Conservation (phyloP, 148 eudicot genomes). For the Camellia sinensis region DNA sequence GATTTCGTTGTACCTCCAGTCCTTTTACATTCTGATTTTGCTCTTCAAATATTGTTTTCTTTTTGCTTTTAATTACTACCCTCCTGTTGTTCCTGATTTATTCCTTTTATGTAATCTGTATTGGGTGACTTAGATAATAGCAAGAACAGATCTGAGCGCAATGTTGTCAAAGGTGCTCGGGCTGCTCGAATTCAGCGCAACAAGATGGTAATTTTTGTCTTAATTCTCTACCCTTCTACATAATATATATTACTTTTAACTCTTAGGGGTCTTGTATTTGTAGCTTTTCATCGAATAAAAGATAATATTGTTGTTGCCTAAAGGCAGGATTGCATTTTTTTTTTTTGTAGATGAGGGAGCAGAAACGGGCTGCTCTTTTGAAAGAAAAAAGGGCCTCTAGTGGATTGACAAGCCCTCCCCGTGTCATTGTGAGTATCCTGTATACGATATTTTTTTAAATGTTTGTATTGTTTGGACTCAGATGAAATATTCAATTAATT, state of each 20-base stretch:
- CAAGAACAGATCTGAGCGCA: constrained; percentile 50
- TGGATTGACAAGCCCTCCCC: constrained; percentile 76
- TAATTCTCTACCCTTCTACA: background rate
- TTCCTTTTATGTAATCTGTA: background rate
- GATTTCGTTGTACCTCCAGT: background rate
- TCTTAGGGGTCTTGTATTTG: background rate
- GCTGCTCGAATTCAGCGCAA: constrained; percentile 74
- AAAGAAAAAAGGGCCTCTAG: constrained; percentile 68
- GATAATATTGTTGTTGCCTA: background rate
- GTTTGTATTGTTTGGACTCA: background rate
- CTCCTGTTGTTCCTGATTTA: background rate
- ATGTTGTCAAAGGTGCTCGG: constrained; percentile 65
- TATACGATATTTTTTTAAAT: background rate
- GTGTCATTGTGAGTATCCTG: constrained; percentile 64
- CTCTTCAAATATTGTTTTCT: background rate
- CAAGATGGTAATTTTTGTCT: constrained; percentile 59
- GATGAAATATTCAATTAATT: background rate
- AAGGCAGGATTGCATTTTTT: background rate
- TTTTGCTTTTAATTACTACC: background rate
- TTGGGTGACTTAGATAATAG: constrained; percentile 45
- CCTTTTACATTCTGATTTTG: background rate
- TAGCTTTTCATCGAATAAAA: background rate
- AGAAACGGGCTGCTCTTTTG: constrained; percentile 64
- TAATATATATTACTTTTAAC: background rate
- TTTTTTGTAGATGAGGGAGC: constrained; percentile 60